Evolutionary conservation across 2,329 filamentous ascomycete genomes (phyloP).

Genomic region (Scytalidium lignicola): DNA sequence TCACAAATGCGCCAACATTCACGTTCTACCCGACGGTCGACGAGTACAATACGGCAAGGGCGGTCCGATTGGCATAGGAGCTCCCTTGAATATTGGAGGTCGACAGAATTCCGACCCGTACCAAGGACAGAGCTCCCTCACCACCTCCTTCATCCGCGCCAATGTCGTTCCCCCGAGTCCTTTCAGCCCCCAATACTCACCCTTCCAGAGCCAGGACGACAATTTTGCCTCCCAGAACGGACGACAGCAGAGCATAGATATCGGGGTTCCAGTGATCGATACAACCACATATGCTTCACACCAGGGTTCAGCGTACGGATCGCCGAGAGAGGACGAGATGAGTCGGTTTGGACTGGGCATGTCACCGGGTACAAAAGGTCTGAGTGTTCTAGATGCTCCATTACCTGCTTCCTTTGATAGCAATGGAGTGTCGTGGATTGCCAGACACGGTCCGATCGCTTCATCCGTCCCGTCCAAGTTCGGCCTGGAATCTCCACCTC

Average conservation of each 20-base stretch:
- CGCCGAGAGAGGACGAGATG: constrained; percentile 67
- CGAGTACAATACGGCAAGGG: constrained; percentile 78
- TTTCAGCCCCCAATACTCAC: constrained; percentile 31
- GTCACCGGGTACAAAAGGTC: constrained; percentile 66
- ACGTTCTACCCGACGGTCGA: constrained; percentile 89
- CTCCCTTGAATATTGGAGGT: constrained; percentile 56
- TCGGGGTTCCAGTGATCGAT: constrained; percentile 44
- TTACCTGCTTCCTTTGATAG: constrained; percentile 94
- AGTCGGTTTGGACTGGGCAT: constrained; percentile 64
- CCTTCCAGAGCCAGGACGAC: constrained; percentile 49
- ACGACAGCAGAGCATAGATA: constrained; percentile 47
- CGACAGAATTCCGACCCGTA: constrained; percentile 64
- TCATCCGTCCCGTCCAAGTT: constrained; percentile 92
- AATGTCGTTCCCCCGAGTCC: constrained; percentile 37
- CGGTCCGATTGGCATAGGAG: constrained; percentile 52
- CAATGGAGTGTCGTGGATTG: constrained; percentile 88
- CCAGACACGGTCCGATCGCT: constrained; percentile 83
- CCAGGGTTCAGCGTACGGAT: constrained; percentile 65
- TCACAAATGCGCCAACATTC: constrained; percentile 93
- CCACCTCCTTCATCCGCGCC: constrained; percentile 66
- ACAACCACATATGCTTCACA: constrained; percentile 43
- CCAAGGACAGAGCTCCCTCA: constrained; percentile 63
- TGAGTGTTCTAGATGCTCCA: constrained; percentile 92
- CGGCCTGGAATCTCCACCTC: constrained; percentile 77
- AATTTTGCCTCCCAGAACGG: constrained; percentile 36